These are phyloP conservation scores for Cercospora citrullina DNA, from an alignment of 2,329 filamentous ascomycete species.

Conservation along the genomic window DNA sequence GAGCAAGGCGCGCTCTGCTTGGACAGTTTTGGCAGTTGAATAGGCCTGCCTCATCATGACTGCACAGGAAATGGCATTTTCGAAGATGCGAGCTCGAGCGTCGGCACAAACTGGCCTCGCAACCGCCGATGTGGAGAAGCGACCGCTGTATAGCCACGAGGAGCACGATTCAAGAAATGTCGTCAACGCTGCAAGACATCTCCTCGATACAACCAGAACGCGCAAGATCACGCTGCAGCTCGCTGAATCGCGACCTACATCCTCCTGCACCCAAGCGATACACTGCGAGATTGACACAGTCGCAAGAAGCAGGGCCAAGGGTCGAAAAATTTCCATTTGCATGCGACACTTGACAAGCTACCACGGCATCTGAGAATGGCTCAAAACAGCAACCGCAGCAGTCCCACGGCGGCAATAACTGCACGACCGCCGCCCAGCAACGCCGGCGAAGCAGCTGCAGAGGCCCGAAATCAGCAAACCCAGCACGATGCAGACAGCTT, in stretches of 20 bases:
- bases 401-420: not conserved
- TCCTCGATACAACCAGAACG: slow-evolving; percentile 7
- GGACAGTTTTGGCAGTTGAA: not conserved
- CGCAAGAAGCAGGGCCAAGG: slow-evolving; percentile 19
- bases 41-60: not conserved
- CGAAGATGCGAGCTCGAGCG: not conserved
- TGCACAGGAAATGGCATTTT: not conserved
- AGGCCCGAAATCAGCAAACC: not conserved
- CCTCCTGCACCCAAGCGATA: slow-evolving; percentile 11
- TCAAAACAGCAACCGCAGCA: slow-evolving; percentile 12
- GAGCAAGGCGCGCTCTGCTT: not conserved
- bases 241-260: slow-evolving; percentile 13
- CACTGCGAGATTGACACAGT: not conserved
- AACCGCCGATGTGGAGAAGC: slow-evolving; percentile 7
- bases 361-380: slow-evolving; percentile 17
- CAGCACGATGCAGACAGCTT: slow-evolving; percentile 24
- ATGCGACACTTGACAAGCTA: slow-evolving; percentile 13
- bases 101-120: not conserved
- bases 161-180: not conserved
- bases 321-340: not conserved
- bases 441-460: slow-evolving; percentile 1
- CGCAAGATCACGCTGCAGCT: slow-evolving; percentile 3
- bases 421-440: slow-evolving; percentile 1
- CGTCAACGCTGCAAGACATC: slow-evolving; percentile 16
- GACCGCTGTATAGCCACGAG: not conserved